These are phyloP conservation scores for Syncephalastrum racemosum DNA, from an alignment of 371 early-diverging fungal genomes.

Conservation along the genomic window DNA sequence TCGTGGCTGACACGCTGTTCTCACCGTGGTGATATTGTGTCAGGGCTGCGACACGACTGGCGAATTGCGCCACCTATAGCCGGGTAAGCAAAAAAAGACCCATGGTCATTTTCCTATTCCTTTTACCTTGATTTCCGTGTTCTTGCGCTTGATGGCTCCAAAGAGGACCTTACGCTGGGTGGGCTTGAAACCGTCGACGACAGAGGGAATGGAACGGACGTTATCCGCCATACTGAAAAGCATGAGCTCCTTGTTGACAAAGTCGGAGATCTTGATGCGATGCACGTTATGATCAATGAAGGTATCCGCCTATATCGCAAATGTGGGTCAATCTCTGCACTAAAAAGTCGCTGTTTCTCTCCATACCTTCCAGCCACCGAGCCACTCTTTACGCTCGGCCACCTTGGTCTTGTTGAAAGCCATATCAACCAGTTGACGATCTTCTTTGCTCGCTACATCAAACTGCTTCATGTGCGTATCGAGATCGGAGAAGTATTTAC, in stretches of 20 bases:
- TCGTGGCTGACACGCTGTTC: slow-evolving; percentile 84
- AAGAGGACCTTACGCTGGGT: slow-evolving; percentile 99
- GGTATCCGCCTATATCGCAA: slow-evolving; percentile 75
- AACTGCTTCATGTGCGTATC: slow-evolving; percentile 91
- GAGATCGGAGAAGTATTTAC: slow-evolving; percentile 91
- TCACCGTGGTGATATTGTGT: slow-evolving; percentile 99
- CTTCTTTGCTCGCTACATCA: slow-evolving; percentile 58
- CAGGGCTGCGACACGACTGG: slow-evolving; percentile 94
- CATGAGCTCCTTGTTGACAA: slow-evolving; percentile 98
- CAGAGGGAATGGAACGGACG: slow-evolving; percentile 96
- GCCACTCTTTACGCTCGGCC: slow-evolving; percentile 97
- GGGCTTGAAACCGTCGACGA: slow-evolving; percentile 99
- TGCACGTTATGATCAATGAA: slow-evolving; percentile 87
- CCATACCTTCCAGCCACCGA: slow-evolving; percentile 71
- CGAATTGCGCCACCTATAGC: slow-evolving; percentile 81
- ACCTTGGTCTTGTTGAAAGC: slow-evolving; percentile 99
- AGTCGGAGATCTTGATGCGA: slow-evolving; percentile 89
- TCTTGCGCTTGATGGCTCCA: slow-evolving; percentile 87
- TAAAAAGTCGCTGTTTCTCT: background rate
- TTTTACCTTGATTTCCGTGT: slow-evolving; percentile 87
- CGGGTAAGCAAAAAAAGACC: no score
- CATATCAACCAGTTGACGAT: slow-evolving; percentile 90
- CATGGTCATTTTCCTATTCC: background rate
- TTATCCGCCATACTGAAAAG: slow-evolving; percentile 99
- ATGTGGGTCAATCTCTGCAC: background rate